Conservation (phyloP, 352 stramenopile species). For the Globisporangium canariense region DNA sequence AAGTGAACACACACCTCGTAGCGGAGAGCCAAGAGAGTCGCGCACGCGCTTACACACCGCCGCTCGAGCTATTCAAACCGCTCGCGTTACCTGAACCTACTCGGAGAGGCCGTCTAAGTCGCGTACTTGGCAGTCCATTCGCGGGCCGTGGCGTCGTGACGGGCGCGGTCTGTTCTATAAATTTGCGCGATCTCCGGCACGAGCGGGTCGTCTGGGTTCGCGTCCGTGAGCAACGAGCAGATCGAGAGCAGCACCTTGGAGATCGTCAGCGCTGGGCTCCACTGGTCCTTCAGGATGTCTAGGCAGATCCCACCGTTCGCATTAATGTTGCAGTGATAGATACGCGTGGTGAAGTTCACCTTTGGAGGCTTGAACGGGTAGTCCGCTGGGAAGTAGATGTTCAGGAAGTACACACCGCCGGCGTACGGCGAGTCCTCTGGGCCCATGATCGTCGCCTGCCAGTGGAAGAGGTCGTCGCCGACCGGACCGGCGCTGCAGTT, state of each 20-base stretch:
- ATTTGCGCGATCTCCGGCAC: conserved; percentile 92
- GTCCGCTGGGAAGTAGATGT: conserved; percentile 99
- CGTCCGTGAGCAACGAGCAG: conserved; percentile 98
- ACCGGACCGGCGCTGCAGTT: conserved; percentile 98
- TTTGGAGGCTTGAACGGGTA: conserved; percentile 99
- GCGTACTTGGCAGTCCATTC: conserved; percentile 99
- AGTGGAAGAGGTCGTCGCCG: conserved; percentile 98
- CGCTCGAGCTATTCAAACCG: conserved; percentile 2
- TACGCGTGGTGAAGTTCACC: conserved; percentile 99
- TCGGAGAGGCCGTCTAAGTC: conserved; percentile 81
- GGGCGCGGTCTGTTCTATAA: conserved; percentile 91
- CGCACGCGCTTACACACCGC: background rate
- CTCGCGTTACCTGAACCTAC: conserved; percentile 11
- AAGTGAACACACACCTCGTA: conserved; percentile 1
- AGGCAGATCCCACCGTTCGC: conserved; percentile 99
- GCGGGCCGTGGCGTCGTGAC: conserved; percentile 94
- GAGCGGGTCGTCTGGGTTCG: conserved; percentile 99
- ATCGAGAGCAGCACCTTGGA: conserved; percentile 99
- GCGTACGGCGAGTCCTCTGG: conserved; percentile 98
- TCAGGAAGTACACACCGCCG: conserved; percentile 98
- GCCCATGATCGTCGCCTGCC: conserved; percentile 97
- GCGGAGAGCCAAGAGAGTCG: background rate
- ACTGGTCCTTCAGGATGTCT: conserved; percentile 99
- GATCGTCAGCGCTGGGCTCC: conserved; percentile 98
- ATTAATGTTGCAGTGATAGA: conserved; percentile 99